A percentile compares a stretch with the other conserved stretches of the same genome.
These are phyloP conservation scores for Austroboletus eburneus DNA, from an alignment of 768 basidiomycete genomes.

Conservation along the genomic window DNA sequence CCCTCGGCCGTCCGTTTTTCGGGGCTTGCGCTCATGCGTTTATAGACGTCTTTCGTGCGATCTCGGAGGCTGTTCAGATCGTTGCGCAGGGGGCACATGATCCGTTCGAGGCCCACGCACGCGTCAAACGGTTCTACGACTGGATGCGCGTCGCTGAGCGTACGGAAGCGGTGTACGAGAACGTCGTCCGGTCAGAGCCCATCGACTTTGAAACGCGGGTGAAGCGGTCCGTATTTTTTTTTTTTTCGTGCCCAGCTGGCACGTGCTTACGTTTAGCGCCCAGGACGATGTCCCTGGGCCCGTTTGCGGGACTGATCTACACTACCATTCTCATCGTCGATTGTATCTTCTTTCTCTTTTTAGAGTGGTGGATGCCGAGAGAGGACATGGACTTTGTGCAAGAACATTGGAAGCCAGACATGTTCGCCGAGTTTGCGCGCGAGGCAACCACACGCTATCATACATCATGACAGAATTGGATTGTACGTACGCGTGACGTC, in stretches of 20 bases:
- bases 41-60: conserved; percentile 81
- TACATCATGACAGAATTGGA: background rate
- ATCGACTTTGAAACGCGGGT: conserved; percentile 79
- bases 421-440: conserved; percentile 17
- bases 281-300: conserved; percentile 75
- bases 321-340: conserved; percentile 86
- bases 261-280: too few species aligned
- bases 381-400: conserved; percentile 73
- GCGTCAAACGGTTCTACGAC: conserved; percentile 78
- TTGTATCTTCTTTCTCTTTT: conserved; percentile 78
- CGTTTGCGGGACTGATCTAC: conserved; percentile 82
- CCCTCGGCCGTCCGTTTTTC: too few species aligned
- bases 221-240: conserved; percentile 49
- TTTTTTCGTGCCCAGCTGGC: too few species aligned
- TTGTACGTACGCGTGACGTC: background rate
- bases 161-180: conserved; percentile 79
- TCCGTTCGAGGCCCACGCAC: conserved; percentile 69
- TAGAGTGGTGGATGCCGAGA: conserved; percentile 83
- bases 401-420: conserved; percentile 51
- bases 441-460: background rate
- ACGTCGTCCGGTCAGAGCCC: conserved; percentile 56
- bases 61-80: conserved; percentile 73
- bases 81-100: conserved; percentile 68
- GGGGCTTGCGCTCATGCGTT: too few species aligned
- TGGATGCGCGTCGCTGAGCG: conserved; percentile 79